Evolutionary conservation across 2,329 filamentous ascomycete species (phyloP).

Genomic region (Fusarium marasasianum): DNA sequence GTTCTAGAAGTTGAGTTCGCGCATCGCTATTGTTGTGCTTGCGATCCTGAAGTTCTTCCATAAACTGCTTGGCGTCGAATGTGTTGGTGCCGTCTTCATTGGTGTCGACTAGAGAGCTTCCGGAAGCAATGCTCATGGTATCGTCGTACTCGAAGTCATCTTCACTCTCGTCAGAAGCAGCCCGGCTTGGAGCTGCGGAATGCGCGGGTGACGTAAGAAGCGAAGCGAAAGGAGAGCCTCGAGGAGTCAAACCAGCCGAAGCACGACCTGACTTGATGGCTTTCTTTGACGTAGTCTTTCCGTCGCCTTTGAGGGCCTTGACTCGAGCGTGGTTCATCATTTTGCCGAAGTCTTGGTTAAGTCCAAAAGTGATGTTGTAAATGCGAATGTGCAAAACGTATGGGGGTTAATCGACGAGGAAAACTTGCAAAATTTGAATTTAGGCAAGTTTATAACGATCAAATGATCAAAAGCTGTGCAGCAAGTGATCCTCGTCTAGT

Average conservation of each 20-base stretch:
- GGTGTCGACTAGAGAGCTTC: conserved; percentile 56
- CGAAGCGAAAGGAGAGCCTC: conserved; percentile 67
- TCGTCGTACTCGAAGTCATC: conserved; percentile 61
- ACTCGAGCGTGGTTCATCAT: conserved; percentile 72
- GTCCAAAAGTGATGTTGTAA: background rate
- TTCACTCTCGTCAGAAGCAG: conserved; percentile 68
- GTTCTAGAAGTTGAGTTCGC: conserved; percentile 61
- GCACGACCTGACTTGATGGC: conserved; percentile 66
- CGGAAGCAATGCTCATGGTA: conserved; percentile 54
- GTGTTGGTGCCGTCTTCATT: conserved; percentile 74
- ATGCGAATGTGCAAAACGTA: background rate
- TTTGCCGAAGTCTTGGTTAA: background rate
- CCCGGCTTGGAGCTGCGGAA: conserved; percentile 69
- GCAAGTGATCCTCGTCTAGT: conserved; percentile 40
- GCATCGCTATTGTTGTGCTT: conserved; percentile 80
- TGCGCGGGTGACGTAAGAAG: conserved; percentile 65
- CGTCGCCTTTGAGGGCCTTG: conserved; percentile 74
- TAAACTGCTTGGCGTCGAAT: conserved; percentile 70
- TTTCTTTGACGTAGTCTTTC: conserved; percentile 77
- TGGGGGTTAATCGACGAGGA: conserved; percentile 34
- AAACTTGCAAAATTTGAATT: conserved; percentile 31
- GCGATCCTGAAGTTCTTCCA: conserved; percentile 76
- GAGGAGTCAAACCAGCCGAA: conserved; percentile 66
- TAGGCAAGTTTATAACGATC: conserved; percentile 1
- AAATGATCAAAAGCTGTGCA: conserved; percentile 22